Evolutionary conservation across 1,284 basidiomycete species (phyloP).

Genomic region (Cyathus olla): DNA sequence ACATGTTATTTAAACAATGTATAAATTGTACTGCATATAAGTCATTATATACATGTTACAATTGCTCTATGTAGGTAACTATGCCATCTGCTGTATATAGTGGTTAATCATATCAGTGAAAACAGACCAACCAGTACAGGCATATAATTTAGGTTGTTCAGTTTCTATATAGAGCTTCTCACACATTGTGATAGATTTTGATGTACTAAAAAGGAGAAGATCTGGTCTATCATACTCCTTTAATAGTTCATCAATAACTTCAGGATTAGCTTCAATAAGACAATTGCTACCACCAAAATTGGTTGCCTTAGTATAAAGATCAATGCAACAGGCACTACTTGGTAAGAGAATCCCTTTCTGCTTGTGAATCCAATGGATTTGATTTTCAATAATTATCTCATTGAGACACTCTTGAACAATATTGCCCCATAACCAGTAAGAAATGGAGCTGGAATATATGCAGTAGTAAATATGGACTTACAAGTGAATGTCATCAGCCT

Average conservation of each 20-base stretch:
- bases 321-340: conserved; percentile 21
- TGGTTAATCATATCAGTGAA: conserved; percentile 21
- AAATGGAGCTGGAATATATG: conserved; percentile 18
- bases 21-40: too few relatives aligned
- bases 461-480: conserved; percentile 12
- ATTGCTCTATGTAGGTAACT: too few relatives aligned
- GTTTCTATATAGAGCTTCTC: conserved; percentile 16
- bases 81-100: neutral
- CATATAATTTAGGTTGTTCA: conserved; percentile 19
- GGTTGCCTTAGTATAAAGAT: conserved; percentile 28
- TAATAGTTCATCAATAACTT: conserved; percentile 23
- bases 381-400: conserved; percentile 15
- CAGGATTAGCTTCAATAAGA: conserved; percentile 20
- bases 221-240: conserved; percentile 20
- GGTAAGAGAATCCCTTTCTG: conserved; percentile 29
- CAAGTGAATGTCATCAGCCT: conserved; percentile 23
- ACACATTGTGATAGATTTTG: conserved; percentile 21
- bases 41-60: too few relatives aligned
- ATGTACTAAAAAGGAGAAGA: conserved; percentile 27
- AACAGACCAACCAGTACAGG: conserved; percentile 22
- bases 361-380: conserved; percentile 20
- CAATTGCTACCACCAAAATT: conserved; percentile 17
- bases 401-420: conserved; percentile 28
- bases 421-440: conserved; percentile 31
- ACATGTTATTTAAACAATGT: too few relatives aligned